These are phyloP conservation scores for Peronospora belbahrii DNA, from an alignment of 352 stramenopile species.

Conservation along the genomic window DNA sequence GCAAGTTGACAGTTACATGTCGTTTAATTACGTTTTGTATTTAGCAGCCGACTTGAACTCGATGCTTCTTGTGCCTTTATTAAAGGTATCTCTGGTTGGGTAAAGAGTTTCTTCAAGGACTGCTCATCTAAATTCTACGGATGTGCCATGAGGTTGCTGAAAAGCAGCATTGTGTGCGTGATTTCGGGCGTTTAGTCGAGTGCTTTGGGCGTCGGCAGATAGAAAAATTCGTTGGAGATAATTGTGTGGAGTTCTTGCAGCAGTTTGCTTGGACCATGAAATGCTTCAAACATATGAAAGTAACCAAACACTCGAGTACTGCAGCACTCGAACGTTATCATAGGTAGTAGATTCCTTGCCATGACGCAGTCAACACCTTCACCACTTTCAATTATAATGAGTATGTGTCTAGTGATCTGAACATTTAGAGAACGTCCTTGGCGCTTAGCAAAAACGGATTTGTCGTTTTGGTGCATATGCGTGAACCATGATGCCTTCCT, in stretches of 20 bases:
- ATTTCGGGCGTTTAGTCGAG: conserved; percentile 2
- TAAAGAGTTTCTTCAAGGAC: conserved; percentile 18
- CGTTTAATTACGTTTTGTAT: neutral
- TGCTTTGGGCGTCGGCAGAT: conserved; percentile 32
- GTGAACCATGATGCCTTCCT: neutral
- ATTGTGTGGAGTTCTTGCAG: conserved; percentile 70
- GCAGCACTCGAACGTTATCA: neutral
- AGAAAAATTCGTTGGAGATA: conserved; percentile 43
- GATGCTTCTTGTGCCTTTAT: conserved; percentile 13
- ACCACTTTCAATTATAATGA: too few relatives aligned
- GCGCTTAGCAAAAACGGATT: too few relatives aligned
- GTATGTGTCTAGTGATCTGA: too few relatives aligned
- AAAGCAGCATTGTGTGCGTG: conserved; percentile 19
- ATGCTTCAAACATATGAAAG: conserved; percentile 54
- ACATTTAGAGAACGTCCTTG: too few relatives aligned
- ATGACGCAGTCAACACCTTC: conserved; percentile 2
- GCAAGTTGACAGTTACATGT: neutral
- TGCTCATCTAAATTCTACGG: conserved; percentile 1
- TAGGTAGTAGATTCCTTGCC: neutral
- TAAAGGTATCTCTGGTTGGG: conserved; percentile 16
- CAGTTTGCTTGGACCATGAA: conserved; percentile 74
- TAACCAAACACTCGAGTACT: conserved; percentile 1
- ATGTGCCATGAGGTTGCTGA: conserved; percentile 20
- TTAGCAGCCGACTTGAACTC: conserved; percentile 3
- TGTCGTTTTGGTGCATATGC: too few relatives aligned